Base-by-base conservation (phyloP, 1,139 yeast genomes). In the Trichomonascaceae sp. region DNA sequence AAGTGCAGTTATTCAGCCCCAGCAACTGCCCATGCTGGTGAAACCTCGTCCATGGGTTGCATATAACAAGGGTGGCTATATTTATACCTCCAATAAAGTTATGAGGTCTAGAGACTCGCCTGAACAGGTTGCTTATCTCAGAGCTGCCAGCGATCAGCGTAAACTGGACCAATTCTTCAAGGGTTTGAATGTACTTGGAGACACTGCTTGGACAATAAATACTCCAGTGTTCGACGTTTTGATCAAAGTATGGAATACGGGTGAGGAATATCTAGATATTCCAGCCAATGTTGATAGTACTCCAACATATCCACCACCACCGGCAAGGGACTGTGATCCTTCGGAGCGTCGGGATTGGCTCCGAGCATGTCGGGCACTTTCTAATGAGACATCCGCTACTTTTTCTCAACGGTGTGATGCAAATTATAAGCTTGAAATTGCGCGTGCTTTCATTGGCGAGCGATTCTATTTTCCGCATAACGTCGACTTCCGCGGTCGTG, bases 401-500 rank as follows among this genome's bases (percentile, higher is more conserved):
- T 83, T 93, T 68, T 90, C 98, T 0, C 87, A 85, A 68, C 80
- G 99, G 70, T 93, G 99, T 73, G 98, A 91, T 69, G 78, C 88
- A 60, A 93, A 93, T 68, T 93, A 95, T 70, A 91, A 89, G 68
- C 74, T 93, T 53, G 99, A 93, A 69, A 90, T 93, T 67, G 98
- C 99, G 0, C 80, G 99, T 61, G 97, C 96, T 0, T 89, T 85
- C 63, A 55, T 74, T 45, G 77, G 77, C 9, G 99, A 93, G 69
- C 85, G 87, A 65, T 83, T 93, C 65, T 91, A 83, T 68, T 88
- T 91, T 74, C 98, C 99, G 5, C 97, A 93, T 68, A 90, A 90
- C 63, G 75, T 93, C 53, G 99, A 93, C 70, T 91, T 91, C 68
- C 79, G 99, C 70, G 99, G 99, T 6, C 83, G 99, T 64, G 96